Evolutionary conservation across 495 filamentous ascomycete genomes (phyloP).

Genomic region (Sabuloglossum arenarium): DNA sequence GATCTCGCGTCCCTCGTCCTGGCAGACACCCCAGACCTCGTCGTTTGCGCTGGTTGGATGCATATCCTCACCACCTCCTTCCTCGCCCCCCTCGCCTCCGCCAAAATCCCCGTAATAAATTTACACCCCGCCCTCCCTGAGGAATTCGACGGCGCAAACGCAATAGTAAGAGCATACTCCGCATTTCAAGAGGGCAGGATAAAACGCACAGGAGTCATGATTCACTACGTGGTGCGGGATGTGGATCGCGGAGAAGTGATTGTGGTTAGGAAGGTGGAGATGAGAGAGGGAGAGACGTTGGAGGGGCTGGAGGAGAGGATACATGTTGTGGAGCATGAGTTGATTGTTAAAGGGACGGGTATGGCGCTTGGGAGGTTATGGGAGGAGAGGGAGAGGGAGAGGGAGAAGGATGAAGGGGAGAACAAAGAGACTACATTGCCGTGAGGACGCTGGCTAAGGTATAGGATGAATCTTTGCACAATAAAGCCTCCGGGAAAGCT

Average conservation of each 20-base stretch:
- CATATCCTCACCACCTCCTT: constrained; percentile 43
- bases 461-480: too few relatives aligned
- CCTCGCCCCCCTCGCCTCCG: constrained; percentile 40
- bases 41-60: constrained; percentile 56
- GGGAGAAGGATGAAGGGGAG: background rate
- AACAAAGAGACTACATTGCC: too few relatives aligned
- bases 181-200: constrained; percentile 54
- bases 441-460: too few relatives aligned
- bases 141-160: constrained; percentile 56
- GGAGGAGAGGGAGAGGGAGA: background rate
- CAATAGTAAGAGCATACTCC: constrained; percentile 58
- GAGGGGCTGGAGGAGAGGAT: constrained; percentile 5
- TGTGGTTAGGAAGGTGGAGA: constrained; percentile 1
- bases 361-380: background rate
- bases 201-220: constrained; percentile 77
- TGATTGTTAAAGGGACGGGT: constrained; percentile 5
- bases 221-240: constrained; percentile 62
- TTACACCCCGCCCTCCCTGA: constrained; percentile 65
- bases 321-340: background rate
- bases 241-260: constrained; percentile 4
- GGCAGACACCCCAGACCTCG: constrained; percentile 43
- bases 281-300: background rate
- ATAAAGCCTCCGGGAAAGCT: too few relatives aligned
- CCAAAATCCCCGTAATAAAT: constrained; percentile 55
- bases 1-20: constrained; percentile 57